A percentile compares a stretch with the other conserved stretches of the same genome.
Evolutionary conservation across 805 yeast genomes (phyloP).

Genomic region (Candida andamanensis): DNA sequence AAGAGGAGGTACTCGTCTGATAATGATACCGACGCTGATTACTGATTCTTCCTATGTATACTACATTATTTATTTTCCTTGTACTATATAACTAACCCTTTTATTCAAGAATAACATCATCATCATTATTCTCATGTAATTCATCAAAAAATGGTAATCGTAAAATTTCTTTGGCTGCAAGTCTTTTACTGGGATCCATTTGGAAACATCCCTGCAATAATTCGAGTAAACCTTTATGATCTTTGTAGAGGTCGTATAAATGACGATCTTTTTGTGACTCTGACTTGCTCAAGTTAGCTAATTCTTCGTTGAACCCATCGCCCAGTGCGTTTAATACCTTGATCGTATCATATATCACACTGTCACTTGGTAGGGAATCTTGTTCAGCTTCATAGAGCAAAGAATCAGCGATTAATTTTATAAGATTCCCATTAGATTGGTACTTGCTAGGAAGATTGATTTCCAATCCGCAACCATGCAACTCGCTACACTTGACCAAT

Average conservation of each 20-base stretch:
- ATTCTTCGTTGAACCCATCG: slow-evolving; percentile 17
- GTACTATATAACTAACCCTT: neutral
- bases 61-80: too few species aligned
- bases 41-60: slow-evolving; percentile 2
- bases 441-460: slow-evolving; percentile 21
- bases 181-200: slow-evolving; percentile 53
- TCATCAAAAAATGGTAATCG: slow-evolving; percentile 57
- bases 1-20: slow-evolving; percentile 9
- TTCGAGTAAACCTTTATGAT: slow-evolving; percentile 47
- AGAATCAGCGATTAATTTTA: slow-evolving; percentile 24
- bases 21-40: slow-evolving; percentile 3
- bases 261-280: slow-evolving; percentile 10
- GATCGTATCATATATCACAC: slow-evolving; percentile 65
- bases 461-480: slow-evolving; percentile 88
- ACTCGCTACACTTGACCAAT: slow-evolving; percentile 69
- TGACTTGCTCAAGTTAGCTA: slow-evolving; percentile 5
- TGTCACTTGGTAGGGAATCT: slow-evolving; percentile 62
- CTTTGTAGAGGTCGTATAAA: slow-evolving; percentile 24
- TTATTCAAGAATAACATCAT: slow-evolving; percentile 12
- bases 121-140: slow-evolving; percentile 33
- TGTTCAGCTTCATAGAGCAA: slow-evolving; percentile 42
- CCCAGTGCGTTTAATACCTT: slow-evolving; percentile 43
- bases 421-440: slow-evolving; percentile 27
- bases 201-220: slow-evolving; percentile 53
- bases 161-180: slow-evolving; percentile 54